Conservation (phyloP, 805 yeast genomes). For the Metschnikowia proteae region DNA sequence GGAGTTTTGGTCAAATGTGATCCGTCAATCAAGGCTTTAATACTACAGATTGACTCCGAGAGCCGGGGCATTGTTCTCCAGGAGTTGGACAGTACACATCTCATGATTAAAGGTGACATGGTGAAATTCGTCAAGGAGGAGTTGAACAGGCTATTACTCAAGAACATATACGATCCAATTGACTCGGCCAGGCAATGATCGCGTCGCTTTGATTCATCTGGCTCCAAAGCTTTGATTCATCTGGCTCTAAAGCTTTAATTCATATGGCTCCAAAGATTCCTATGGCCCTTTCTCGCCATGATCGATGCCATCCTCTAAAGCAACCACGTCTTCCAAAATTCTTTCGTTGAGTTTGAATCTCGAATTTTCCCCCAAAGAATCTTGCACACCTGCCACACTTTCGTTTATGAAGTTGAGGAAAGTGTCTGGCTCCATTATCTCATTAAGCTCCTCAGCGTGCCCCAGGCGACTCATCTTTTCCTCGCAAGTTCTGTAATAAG, state of each 20-base stretch:
- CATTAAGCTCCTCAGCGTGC: slow-evolving; percentile 33
- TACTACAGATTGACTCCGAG: slow-evolving; percentile 74
- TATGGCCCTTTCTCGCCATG: not conserved
- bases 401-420: slow-evolving; percentile 49
- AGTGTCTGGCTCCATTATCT: slow-evolving; percentile 62
- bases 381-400: slow-evolving; percentile 22
- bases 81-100: slow-evolving; percentile 89
- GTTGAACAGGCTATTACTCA: slow-evolving; percentile 68
- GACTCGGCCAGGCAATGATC: slow-evolving; percentile 51
- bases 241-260: not conserved
- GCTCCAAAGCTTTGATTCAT: not conserved
- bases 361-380: slow-evolving; percentile 14
- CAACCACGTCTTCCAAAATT: slow-evolving; percentile 22
- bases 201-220: not conserved
- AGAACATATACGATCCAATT: slow-evolving; percentile 80
- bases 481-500: slow-evolving; percentile 40
- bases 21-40: slow-evolving; percentile 87
- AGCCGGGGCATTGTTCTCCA: slow-evolving; percentile 64
- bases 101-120: slow-evolving; percentile 73
- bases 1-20: slow-evolving; percentile 58
- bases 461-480: slow-evolving; percentile 21
- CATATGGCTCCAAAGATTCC: not conserved
- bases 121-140: slow-evolving; percentile 75
- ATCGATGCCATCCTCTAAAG: not conserved
- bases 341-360: slow-evolving; percentile 24